Conservation (phyloP, 129 eudicot species). For the Flaveria trinervia region DNA sequence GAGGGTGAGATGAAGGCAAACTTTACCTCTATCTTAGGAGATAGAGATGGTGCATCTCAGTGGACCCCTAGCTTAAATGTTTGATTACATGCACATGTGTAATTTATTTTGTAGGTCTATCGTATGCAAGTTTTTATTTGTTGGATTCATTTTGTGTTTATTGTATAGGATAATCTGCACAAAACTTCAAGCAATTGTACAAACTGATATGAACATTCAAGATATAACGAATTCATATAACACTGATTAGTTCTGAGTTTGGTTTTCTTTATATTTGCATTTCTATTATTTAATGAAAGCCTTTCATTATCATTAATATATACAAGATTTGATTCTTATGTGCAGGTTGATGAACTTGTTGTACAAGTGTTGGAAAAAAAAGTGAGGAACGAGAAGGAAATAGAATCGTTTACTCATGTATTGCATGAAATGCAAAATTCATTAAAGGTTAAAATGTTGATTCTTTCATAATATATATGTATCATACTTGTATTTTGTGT, state of each 20-base stretch:
- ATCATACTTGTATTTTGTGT: background rate
- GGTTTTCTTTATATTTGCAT: background rate
- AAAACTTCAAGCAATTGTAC: background rate
- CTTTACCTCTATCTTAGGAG: too few relatives aligned
- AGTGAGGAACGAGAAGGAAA: conserved; percentile 54
- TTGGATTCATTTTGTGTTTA: background rate
- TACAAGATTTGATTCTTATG: background rate
- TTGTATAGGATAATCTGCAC: background rate
- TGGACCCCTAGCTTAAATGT: too few relatives aligned
- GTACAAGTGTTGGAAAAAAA: conserved; percentile 65
- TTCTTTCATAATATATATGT: background rate
- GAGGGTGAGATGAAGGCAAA: too few relatives aligned
- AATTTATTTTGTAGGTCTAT: background rate
- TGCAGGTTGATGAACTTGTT: conserved; percentile 94
- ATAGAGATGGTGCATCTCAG: too few relatives aligned
- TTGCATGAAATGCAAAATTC: conserved; percentile 65
- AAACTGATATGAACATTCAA: background rate
- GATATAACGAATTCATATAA: background rate
- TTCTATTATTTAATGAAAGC: background rate
- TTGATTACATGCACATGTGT: background rate
- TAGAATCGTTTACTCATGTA: conserved; percentile 62
- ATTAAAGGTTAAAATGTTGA: conserved; percentile 58
- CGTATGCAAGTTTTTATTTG: background rate
- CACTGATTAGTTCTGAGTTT: background rate
- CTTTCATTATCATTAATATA: background rate